A percentile compares a stretch with the other conserved stretches of the same genome.
Evolutionary conservation across 495 filamentous ascomycete species (phyloP).

Genomic region (Entonaema liquescens): DNA sequence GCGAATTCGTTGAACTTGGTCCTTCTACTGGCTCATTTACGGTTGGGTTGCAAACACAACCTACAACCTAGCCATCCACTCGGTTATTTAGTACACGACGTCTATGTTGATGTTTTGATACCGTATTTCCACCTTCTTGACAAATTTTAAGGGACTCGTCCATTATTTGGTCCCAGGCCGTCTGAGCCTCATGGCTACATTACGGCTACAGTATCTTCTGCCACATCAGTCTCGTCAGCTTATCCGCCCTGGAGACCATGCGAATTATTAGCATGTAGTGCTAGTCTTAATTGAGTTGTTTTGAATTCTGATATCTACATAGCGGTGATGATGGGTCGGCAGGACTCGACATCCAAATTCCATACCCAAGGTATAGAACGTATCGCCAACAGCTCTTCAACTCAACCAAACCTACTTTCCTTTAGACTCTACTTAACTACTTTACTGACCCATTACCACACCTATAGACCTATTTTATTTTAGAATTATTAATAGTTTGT

Average conservation of each 20-base stretch:
- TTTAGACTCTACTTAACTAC: constrained; percentile 13
- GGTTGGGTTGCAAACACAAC: constrained; percentile 32
- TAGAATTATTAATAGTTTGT: constrained; percentile 13
- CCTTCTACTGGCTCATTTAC: constrained; percentile 38
- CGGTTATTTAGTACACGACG: constrained; percentile 10
- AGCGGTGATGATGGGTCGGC: constrained; percentile 11
- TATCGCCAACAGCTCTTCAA: constrained; percentile 1
- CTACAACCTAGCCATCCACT: constrained; percentile 12
- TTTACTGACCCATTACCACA: constrained; percentile 5
- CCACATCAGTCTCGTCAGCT: constrained; percentile 31
- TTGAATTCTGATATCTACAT: constrained; percentile 4
- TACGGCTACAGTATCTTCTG: background rate
- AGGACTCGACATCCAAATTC: constrained; percentile 5
- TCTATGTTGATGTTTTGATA: constrained; percentile 14
- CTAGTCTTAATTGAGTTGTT: background rate
- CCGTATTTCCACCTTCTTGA: background rate
- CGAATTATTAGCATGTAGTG: constrained; percentile 3
- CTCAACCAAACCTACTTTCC: constrained; percentile 11
- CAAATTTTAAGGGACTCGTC: constrained; percentile 1
- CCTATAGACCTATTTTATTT: constrained; percentile 6
- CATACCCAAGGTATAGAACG: constrained; percentile 6
- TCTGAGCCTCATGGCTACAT: constrained; percentile 22
- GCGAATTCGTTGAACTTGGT: constrained; percentile 7
- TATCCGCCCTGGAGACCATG: constrained; percentile 14
- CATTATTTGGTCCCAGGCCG: background rate